These are phyloP conservation scores for Chlorella sp. DNA, from an alignment of 139 green algal species.

Conservation along the genomic window DNA sequence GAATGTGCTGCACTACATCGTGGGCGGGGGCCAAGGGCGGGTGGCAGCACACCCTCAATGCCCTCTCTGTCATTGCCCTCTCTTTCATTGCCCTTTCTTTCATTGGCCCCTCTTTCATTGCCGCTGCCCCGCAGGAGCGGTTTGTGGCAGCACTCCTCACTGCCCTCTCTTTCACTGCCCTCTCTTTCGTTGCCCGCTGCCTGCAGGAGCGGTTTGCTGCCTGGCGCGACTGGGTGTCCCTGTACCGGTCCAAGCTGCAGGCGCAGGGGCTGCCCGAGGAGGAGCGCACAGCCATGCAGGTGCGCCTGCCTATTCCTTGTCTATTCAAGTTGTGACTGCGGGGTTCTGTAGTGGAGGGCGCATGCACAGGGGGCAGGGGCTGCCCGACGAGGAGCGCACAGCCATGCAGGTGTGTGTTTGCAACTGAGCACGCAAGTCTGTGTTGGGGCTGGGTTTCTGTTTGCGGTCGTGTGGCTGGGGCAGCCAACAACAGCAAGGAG, in stretches of 20 bases:
- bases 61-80: no score
- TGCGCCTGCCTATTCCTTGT: no score
- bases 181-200: not conserved
- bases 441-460: no score
- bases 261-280: conserved; percentile 58
- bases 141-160: not conserved
- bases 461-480: not conserved
- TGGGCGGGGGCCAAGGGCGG: no score
- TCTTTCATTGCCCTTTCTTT: no score
- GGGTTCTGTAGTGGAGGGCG: no score
- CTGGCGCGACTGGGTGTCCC: conserved; percentile 72
- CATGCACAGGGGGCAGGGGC: conserved; percentile 61
- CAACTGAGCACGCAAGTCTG: not conserved
- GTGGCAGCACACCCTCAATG: no score
- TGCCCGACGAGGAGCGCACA: conserved; percentile 50
- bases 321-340: no score
- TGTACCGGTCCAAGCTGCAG: conserved; percentile 60
- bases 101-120: no score
- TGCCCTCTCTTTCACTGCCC: not conserved
- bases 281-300: conserved; percentile 56
- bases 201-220: conserved; percentile 46
- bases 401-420: not conserved
- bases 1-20: no score
- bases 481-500: conserved; percentile 13
- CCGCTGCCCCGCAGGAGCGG: no score